These are phyloP conservation scores for Colletotrichum zoysiae DNA, from an alignment of 2,329 filamentous ascomycete genomes.

Conservation along the genomic window DNA sequence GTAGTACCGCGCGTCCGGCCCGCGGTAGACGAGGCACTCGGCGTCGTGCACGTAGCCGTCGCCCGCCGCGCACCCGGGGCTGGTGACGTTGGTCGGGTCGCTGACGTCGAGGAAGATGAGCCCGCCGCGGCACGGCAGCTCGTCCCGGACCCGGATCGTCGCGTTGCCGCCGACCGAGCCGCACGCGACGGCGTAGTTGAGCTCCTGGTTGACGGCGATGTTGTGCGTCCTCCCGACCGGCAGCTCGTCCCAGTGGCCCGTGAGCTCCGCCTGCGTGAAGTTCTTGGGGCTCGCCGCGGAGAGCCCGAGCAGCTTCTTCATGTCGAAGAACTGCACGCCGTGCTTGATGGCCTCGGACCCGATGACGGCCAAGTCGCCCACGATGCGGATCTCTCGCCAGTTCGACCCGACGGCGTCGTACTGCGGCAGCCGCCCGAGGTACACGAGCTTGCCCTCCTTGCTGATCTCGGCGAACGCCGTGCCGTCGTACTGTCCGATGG, in stretches of 20 bases:
- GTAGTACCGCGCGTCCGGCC: conserved; percentile 59
- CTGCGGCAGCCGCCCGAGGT: conserved; percentile 66
- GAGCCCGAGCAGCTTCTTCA: conserved; percentile 67
- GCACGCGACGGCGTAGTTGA: conserved; percentile 58
- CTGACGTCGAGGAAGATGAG: conserved; percentile 71
- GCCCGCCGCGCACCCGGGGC: conserved; percentile 64
- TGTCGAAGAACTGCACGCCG: conserved; percentile 73
- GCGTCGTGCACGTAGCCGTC: conserved; percentile 74
- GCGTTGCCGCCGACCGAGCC: conserved; percentile 53
- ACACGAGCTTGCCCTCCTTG: conserved; percentile 61
- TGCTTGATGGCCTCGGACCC: conserved; percentile 61
- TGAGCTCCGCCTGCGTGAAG: conserved; percentile 59
- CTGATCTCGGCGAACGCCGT: conserved; percentile 67
- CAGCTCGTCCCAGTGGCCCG: conserved; percentile 55
- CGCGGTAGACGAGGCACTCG: conserved; percentile 68
- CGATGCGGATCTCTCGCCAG: conserved; percentile 66
- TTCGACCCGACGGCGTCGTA: conserved; percentile 57
- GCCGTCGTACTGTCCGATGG: conserved; percentile 66
- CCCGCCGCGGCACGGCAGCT: conserved; percentile 60
- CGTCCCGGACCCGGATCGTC: conserved; percentile 40
- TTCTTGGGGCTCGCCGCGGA: conserved; percentile 56
- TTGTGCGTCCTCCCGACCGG: conserved; percentile 60
- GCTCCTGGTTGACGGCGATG: conserved; percentile 62
- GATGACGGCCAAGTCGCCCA: conserved; percentile 54
- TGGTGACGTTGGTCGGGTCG: conserved; percentile 64